Conservation (phyloP, 257 asterid species). For the Henckelia pumila region DNA sequence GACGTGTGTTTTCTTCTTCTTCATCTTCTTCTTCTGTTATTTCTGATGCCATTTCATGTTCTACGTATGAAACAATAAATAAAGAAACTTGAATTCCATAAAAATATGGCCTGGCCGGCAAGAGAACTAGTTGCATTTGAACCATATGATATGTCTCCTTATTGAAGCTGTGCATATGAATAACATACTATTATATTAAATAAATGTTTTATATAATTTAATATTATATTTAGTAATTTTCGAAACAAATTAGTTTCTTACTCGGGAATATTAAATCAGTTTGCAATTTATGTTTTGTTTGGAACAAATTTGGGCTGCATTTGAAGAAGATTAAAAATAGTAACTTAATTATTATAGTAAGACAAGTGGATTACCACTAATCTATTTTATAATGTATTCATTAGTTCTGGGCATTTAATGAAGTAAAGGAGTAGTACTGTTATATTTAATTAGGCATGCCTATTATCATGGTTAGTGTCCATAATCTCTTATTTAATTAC, state of each 20-base stretch:
- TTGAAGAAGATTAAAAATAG: slow-evolving; percentile 13
- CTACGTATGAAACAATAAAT: slow-evolving; percentile 8
- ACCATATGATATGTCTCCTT: too few species aligned
- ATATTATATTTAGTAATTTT: too few species aligned
- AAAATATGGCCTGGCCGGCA: too few species aligned
- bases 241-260: too few species aligned
- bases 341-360: neutral
- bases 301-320: neutral
- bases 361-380: neutral
- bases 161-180: too few species aligned
- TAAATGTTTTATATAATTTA: neutral
- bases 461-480: slow-evolving; percentile 8
- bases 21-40: slow-evolving; percentile 45
- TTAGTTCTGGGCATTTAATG: neutral
- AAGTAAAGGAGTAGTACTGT: too few species aligned
- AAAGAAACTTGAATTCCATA: slow-evolving; percentile 11
- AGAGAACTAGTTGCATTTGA: neutral
- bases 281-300: too few species aligned
- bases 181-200: neutral
- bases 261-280: neutral
- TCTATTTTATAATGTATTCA: neutral
- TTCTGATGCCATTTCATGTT: slow-evolving; percentile 49
- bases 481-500: too few species aligned
- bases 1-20: slow-evolving; percentile 23
- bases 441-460: slow-evolving; percentile 7